Conservation (phyloP, 116 monocot species). For the Thalassia testudinum region DNA sequence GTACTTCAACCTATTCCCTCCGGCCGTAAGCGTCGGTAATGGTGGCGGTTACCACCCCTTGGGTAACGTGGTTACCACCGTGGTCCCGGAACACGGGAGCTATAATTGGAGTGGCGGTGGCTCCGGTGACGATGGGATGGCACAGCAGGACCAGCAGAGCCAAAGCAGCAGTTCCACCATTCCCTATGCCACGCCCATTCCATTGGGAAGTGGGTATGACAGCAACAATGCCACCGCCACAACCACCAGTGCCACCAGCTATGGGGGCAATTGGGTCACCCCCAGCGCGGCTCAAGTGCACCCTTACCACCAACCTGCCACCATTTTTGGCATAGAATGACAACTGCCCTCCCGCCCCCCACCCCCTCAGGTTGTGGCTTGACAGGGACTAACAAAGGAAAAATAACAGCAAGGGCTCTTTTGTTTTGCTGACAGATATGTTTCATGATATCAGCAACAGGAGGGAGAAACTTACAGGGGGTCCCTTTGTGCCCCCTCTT, state of each 20-base stretch:
- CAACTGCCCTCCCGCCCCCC: background rate
- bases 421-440: too few species aligned
- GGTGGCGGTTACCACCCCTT: conserved; percentile 21
- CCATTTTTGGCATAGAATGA: conserved; percentile 95
- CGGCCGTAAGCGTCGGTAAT: conserved; percentile 26
- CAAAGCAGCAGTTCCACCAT: conserved; percentile 11
- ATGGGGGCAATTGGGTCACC: conserved; percentile 36
- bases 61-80: background rate
- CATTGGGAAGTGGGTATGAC: conserved; percentile 18
- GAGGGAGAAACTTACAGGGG: too few species aligned
- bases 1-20: conserved; percentile 25
- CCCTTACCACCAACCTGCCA: conserved; percentile 10
- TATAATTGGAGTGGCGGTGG: conserved; percentile 17
- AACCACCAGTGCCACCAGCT: conserved; percentile 16
- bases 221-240: background rate
- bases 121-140: conserved; percentile 2
- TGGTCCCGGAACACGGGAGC: conserved; percentile 2
- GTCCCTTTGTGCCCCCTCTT: too few species aligned
- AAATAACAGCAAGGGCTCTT: too few species aligned
- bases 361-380: too few species aligned
- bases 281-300: conserved; percentile 16
- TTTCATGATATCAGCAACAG: too few species aligned
- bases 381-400: too few species aligned
- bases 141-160: conserved; percentile 17
- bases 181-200: conserved; percentile 37